These are phyloP conservation scores for Talaromyces sp. DNA, from an alignment of 2,329 filamentous ascomycete genomes.

Conservation along the genomic window DNA sequence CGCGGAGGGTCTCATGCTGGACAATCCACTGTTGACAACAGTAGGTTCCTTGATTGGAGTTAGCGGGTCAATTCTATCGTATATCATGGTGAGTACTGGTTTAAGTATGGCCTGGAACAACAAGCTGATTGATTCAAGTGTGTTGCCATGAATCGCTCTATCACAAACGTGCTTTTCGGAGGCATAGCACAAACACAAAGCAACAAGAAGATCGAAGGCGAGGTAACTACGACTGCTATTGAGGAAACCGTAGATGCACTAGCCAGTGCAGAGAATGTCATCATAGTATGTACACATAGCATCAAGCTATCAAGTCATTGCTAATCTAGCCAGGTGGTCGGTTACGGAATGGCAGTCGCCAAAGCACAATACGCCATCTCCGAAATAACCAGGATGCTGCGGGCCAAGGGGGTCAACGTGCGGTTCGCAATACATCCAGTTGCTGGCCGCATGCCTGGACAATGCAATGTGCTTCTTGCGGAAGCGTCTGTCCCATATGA, in stretches of 20 bases:
- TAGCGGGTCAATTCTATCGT: constrained; percentile 81
- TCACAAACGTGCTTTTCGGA: constrained; percentile 86
- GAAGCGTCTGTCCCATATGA: constrained; percentile 87
- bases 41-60: constrained; percentile 84
- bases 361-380: constrained; percentile 89
- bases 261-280: constrained; percentile 72
- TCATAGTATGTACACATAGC: constrained; percentile 52
- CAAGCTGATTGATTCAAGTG: constrained; percentile 42
- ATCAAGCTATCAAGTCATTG: not conserved
- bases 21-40: constrained; percentile 77
- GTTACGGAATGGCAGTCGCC: constrained; percentile 90
- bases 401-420: constrained; percentile 71
- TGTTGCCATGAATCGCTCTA: constrained; percentile 82
- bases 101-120: not conserved
- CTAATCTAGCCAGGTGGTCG: constrained; percentile 51
- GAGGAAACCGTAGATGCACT: constrained; percentile 76
- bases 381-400: constrained; percentile 69
- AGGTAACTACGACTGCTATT: constrained; percentile 69
- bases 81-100: constrained; percentile 53
- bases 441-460: constrained; percentile 85
- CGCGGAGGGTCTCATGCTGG: constrained; percentile 85
- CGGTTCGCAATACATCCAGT: constrained; percentile 88
- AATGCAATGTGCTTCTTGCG: constrained; percentile 85
- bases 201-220: constrained; percentile 72
- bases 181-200: constrained; percentile 61